phyloP scores from a whole-genome alignment of 2,329 filamentous ascomycete species.

The Colletotrichum camelliae region DNA sequence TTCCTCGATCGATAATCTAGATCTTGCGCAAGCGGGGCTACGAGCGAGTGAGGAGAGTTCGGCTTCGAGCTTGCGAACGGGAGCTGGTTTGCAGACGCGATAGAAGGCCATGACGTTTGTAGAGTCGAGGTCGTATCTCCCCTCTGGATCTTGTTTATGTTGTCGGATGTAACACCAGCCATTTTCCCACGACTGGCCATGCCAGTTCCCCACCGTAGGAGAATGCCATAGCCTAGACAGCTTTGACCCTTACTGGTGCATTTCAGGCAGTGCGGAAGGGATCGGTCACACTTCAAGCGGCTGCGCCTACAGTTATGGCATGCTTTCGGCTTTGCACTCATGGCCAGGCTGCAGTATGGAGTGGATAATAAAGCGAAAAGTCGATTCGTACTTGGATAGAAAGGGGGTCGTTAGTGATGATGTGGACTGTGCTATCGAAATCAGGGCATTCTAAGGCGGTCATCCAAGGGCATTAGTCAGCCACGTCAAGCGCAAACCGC shows the following conservation, averaged over 20 bases:
- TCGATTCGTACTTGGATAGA: not conserved
- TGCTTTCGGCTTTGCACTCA: not conserved
- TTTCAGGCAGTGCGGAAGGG: not conserved
- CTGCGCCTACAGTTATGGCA: not conserved
- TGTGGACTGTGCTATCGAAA: not conserved
- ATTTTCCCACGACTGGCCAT: not conserved
- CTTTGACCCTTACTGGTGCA: not conserved
- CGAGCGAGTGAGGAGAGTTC: not conserved
- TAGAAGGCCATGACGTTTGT: not conserved
- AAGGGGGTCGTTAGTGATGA: not conserved
- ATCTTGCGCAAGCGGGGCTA: not conserved
- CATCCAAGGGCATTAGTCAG: not conserved
- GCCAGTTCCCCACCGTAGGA: not conserved
- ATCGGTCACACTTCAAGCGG: slow-evolving; percentile 2
- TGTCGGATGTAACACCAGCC: not conserved
- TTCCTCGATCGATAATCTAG: not conserved
- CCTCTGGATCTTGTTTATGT: not conserved
- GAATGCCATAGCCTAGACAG: not conserved
- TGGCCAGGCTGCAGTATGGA: not conserved
- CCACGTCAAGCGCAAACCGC: not conserved
- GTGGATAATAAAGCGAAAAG: not conserved
- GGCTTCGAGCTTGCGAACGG: not conserved
- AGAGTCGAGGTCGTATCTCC: not conserved
- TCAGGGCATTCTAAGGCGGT: not conserved
- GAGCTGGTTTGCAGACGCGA: not conserved